Base-by-base conservation (phyloP, 257 asterid species). In the Anisodus acutangulus region DNA sequence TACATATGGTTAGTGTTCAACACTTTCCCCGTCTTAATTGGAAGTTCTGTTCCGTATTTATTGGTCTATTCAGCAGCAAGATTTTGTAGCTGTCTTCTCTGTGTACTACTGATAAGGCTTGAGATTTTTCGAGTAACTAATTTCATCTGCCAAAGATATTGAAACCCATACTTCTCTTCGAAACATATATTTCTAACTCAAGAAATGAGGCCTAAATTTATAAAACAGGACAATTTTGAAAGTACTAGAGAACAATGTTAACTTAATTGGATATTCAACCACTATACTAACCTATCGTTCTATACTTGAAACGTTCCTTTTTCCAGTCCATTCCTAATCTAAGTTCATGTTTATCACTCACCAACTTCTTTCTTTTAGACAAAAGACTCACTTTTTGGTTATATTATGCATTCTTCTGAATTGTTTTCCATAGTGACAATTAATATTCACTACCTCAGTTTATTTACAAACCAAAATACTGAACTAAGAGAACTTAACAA, bases 1-100 rank as follows among this genome's bases (percentile, higher is more conserved):
- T 95, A 95, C 80, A 88, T 92, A 89, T 91, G 98, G 98, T 92
- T n/a, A 89, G 94, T 89, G 81, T 39, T 80, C 43, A 22, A 19
- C 17, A 17, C 1, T 7, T 26, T 4, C 60, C 9, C 9, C 6
- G 58, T 85, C 63, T 78, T 76, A 16, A 5, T 84, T 68, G 17
- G 6, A 83, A 37, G 58, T 12, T 74, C 43, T 74, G 19, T 74
- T 49, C 13, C 11, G 7, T 47, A 22, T 22, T 22, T 22, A 22
- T 22, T 72, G 59, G 41, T 19, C 17, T 9, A 45, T 47, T 37
- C 59, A 47, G 47, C 55, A 72, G 80, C 80, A 72, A 72, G 41
- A 72, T 72, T 47, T 72, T 72, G 41, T 72, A 19, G 59, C 59
- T 72, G 41, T 45, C 26, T 71, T 41, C 43, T 45, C 31, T 54